Evolutionary conservation across 78 protist genomes (phyloP).

Genomic region (Polysphondylium violaceum): DNA sequence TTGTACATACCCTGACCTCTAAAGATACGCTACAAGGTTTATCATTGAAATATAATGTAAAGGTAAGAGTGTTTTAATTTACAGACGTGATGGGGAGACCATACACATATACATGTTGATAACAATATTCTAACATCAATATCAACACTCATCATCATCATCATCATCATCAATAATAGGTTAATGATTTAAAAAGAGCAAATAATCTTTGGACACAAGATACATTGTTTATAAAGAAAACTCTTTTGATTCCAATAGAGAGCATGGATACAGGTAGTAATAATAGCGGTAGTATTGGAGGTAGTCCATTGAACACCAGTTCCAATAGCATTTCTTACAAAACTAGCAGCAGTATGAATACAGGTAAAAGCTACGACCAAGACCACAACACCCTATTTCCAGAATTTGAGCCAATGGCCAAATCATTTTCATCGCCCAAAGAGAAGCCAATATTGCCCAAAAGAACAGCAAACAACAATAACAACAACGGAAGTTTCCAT

Average conservation of each 20-base stretch:
- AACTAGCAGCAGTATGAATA: background rate
- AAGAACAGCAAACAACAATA: background rate
- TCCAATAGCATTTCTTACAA: background rate
- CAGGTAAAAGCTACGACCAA: background rate
- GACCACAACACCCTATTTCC: slow-evolving; percentile 5
- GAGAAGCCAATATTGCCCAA: slow-evolving; percentile 7
- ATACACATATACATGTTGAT: too few relatives aligned
- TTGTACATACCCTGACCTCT: slow-evolving; percentile 24
- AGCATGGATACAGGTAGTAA: slow-evolving; percentile 8
- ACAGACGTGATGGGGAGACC: too few relatives aligned
- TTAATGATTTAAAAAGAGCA: slow-evolving; percentile 53
- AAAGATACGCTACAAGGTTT: slow-evolving; percentile 67
- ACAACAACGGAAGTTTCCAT: slow-evolving; percentile 1
- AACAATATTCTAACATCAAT: background rate
- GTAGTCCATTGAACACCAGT: slow-evolving; percentile 8
- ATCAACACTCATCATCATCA: background rate
- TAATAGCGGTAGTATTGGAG: slow-evolving; percentile 18
- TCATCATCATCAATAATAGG: background rate
- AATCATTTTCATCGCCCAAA: slow-evolving; percentile 21
- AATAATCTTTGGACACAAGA: slow-evolving; percentile 58
- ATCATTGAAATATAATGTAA: slow-evolving; percentile 49
- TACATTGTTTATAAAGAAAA: slow-evolving; percentile 47
- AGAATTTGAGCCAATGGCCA: slow-evolving; percentile 38
- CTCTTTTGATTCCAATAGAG: slow-evolving; percentile 32
- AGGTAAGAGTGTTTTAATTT: background rate